These are phyloP conservation scores for Zygosaccharomyces sapae DNA, from an alignment of 1,139 yeast genomes.

Conservation along the genomic window DNA sequence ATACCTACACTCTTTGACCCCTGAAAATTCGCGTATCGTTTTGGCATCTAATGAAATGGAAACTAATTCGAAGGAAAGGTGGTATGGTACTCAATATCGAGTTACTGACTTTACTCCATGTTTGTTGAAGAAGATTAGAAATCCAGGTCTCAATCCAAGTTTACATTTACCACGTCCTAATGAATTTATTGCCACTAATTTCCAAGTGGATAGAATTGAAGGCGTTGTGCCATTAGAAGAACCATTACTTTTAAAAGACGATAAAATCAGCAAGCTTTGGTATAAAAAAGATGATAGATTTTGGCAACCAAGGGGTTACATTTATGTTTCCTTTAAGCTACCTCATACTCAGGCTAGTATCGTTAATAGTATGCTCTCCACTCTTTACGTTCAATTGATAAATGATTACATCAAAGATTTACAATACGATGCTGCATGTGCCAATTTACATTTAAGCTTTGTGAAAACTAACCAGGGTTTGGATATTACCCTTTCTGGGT, in stretches of 20 bases:
- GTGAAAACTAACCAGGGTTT: slow-evolving; percentile 66
- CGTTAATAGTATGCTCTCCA: slow-evolving; percentile 52
- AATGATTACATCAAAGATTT: slow-evolving; percentile 70
- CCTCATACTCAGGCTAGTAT: slow-evolving; percentile 62
- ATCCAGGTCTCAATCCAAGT: slow-evolving; percentile 38
- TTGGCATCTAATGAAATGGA: slow-evolving; percentile 51
- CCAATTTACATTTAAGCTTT: slow-evolving; percentile 63
- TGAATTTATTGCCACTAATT: slow-evolving; percentile 75
- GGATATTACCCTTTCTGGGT: slow-evolving; percentile 66
- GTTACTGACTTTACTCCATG: slow-evolving; percentile 44
- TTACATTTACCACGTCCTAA: slow-evolving; percentile 67
- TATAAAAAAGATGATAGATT: slow-evolving; percentile 87
- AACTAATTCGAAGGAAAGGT: slow-evolving; percentile 52
- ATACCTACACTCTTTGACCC: slow-evolving; percentile 49
- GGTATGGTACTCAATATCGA: slow-evolving; percentile 87
- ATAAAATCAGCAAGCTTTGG: slow-evolving; percentile 59
- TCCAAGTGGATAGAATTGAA: slow-evolving; percentile 51
- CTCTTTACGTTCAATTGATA: slow-evolving; percentile 62
- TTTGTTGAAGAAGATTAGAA: slow-evolving; percentile 39
- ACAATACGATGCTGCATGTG: slow-evolving; percentile 80
- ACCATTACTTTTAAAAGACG: slow-evolving; percentile 48
- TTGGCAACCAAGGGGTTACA: slow-evolving; percentile 80
- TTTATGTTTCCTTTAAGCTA: slow-evolving; percentile 59
- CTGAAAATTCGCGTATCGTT: slow-evolving; percentile 58
- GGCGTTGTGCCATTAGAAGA: slow-evolving; percentile 39